phyloP scores from a whole-genome alignment of 805 yeast species.

The Schizosaccharomyces cryophilus region DNA sequence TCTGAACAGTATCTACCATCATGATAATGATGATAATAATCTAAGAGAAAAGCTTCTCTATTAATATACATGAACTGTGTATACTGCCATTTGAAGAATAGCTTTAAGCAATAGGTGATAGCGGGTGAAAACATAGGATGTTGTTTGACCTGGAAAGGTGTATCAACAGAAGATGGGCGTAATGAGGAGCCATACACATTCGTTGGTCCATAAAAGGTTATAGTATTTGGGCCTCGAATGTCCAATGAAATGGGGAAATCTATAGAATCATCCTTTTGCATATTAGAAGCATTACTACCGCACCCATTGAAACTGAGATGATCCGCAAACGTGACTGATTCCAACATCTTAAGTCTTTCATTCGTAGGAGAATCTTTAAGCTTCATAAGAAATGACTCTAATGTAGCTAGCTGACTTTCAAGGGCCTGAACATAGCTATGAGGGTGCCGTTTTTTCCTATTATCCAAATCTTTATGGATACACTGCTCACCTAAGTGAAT shows the following conservation, averaged over 20 bases:
- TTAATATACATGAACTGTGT: neutral
- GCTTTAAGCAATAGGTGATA: neutral
- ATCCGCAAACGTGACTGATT: neutral
- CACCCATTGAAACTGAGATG: neutral
- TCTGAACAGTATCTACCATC: neutral
- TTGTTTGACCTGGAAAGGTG: neutral
- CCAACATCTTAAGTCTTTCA: neutral
- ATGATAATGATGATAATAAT: neutral
- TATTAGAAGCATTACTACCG: too few relatives aligned
- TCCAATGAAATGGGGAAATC: neutral
- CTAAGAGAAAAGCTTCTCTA: neutral
- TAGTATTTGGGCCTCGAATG: neutral
- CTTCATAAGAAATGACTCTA: neutral
- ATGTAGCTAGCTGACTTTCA: neutral
- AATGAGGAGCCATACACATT: neutral
- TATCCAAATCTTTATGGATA: neutral
- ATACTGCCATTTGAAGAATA: neutral
- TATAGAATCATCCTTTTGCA: neutral
- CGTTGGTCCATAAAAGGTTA: neutral
- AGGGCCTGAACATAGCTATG: neutral
- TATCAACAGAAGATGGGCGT: neutral
- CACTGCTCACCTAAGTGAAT: neutral
- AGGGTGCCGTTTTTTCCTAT: neutral
- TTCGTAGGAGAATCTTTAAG: neutral
- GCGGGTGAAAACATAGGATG: neutral